Conservation (phyloP, 495 filamentous ascomycete species). For the Neurospora pannonica region DNA sequence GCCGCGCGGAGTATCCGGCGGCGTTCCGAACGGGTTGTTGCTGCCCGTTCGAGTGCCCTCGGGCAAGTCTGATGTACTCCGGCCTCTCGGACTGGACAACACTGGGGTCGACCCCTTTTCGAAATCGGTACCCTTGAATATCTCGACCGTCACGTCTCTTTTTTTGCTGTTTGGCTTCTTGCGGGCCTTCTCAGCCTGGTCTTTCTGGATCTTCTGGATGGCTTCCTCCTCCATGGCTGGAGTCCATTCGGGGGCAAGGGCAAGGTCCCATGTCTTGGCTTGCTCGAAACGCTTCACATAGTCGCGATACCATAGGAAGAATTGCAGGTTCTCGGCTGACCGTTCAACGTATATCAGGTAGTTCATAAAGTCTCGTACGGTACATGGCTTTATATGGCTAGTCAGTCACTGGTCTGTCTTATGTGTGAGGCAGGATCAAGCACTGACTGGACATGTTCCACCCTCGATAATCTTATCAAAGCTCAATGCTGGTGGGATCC, state of each 20-base stretch:
- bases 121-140: constrained; percentile 55
- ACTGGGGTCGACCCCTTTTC: constrained; percentile 25
- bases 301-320: constrained; percentile 65
- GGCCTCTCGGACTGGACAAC: not conserved
- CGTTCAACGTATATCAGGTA: constrained; percentile 68
- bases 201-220: constrained; percentile 27
- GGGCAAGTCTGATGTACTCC: not conserved
- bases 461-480: constrained; percentile 64
- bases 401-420: not conserved
- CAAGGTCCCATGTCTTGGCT: constrained; percentile 41
- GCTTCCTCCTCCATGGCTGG: constrained; percentile 42
- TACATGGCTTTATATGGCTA: constrained; percentile 49
- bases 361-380: constrained; percentile 69
- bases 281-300: constrained; percentile 52
- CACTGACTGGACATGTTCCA: constrained; percentile 66
- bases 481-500: constrained; percentile 58
- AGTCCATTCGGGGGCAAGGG: constrained; percentile 56
- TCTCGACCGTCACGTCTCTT: constrained; percentile 8
- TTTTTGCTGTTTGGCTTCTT: constrained; percentile 11
- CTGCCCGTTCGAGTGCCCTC: constrained; percentile 14
- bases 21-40: constrained; percentile 46
- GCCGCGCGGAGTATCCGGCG: constrained; percentile 32
- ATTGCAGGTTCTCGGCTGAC: constrained; percentile 69
- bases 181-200: constrained; percentile 26
- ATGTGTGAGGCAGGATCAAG: not conserved